These are phyloP conservation scores for Hapsidospora chrysogenum DNA, from an alignment of 495 filamentous ascomycete species.

Conservation along the genomic window DNA sequence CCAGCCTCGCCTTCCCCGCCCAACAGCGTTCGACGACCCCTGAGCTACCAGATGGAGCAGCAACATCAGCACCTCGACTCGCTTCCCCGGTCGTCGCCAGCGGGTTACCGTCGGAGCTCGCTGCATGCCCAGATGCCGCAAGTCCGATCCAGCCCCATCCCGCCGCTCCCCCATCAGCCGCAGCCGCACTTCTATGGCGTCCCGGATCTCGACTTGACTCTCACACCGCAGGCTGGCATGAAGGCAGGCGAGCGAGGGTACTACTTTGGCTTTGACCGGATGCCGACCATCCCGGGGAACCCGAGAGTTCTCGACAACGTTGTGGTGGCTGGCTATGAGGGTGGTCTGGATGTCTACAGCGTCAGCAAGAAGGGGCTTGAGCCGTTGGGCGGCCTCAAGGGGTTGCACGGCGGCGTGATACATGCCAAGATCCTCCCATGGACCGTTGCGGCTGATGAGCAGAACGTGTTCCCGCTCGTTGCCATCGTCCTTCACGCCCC, in stretches of 20 bases:
- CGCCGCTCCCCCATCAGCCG: slow-evolving; percentile 66
- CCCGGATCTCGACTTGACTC: slow-evolving; percentile 50
- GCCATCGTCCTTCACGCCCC: slow-evolving; percentile 66
- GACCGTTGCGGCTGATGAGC: slow-evolving; percentile 12
- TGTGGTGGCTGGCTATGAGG: slow-evolving; percentile 58
- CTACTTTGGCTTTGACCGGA: slow-evolving; percentile 63
- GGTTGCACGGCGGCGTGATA: slow-evolving; percentile 63
- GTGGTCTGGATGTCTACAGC: slow-evolving; percentile 52
- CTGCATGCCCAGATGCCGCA: slow-evolving; percentile 37
- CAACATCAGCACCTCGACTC: slow-evolving; percentile 23
- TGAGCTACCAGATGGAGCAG: slow-evolving; percentile 34
- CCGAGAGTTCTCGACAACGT: slow-evolving; percentile 44
- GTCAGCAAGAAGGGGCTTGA: slow-evolving; percentile 52
- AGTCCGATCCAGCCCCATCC: slow-evolving; percentile 24
- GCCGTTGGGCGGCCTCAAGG: slow-evolving; percentile 47
- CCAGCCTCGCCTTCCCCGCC: slow-evolving; percentile 33
- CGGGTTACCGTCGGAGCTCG: slow-evolving; percentile 32
- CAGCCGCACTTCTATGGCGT: slow-evolving; percentile 57
- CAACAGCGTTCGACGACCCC: slow-evolving; percentile 21
- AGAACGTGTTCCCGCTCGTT: slow-evolving; percentile 41
- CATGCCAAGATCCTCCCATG: slow-evolving; percentile 63
- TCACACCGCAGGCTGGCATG: slow-evolving; percentile 31
- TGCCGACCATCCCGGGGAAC: slow-evolving; percentile 32
- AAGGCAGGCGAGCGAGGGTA: slow-evolving; percentile 47
- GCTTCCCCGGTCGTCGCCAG: slow-evolving; percentile 22